Percentiles rank a stretch among this genome's conserved stretches.
phyloP scores from a whole-genome alignment of 2,329 filamentous ascomycete genomes.

The Calonectria pseudoturangicola region DNA sequence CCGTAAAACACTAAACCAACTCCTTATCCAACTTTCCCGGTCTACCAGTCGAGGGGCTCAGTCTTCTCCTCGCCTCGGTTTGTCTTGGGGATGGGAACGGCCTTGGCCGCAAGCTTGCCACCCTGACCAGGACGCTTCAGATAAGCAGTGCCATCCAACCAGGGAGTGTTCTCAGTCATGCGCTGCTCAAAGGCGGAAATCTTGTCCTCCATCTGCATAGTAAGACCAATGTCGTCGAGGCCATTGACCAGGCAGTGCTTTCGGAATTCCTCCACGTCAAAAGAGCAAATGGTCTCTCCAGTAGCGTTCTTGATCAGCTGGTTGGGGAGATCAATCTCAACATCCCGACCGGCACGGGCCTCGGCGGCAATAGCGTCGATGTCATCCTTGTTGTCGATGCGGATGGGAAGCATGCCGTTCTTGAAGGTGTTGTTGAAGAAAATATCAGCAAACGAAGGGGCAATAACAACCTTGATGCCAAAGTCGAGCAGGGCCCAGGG shows the following conservation, averaged over 20 bases:
- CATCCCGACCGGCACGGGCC: slow-evolving; percentile 85
- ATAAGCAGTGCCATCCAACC: slow-evolving; percentile 92
- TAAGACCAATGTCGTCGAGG: slow-evolving; percentile 95
- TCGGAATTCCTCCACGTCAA: slow-evolving; percentile 94
- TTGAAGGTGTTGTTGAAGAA: slow-evolving; percentile 99
- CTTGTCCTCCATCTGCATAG: slow-evolving; percentile 93
- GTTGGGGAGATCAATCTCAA: slow-evolving; percentile 92
- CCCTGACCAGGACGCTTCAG: slow-evolving; percentile 76
- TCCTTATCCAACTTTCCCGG: slow-evolving; percentile 3
- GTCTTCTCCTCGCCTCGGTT: slow-evolving; percentile 89
- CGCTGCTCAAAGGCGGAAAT: slow-evolving; percentile 88
- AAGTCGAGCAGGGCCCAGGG: slow-evolving; percentile 98
- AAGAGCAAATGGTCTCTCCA: slow-evolving; percentile 84
- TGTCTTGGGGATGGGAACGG: slow-evolving; percentile 86
- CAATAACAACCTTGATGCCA: slow-evolving; percentile 95
- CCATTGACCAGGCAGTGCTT: slow-evolving; percentile 96
- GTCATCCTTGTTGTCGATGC: slow-evolving; percentile 79
- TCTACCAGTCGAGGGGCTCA: slow-evolving; percentile 91
- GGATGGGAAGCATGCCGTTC: slow-evolving; percentile 97
- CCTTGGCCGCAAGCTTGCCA: slow-evolving; percentile 74
- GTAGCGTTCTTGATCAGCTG: slow-evolving; percentile 86
- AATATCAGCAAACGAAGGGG: slow-evolving; percentile 84
- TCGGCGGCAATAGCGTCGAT: slow-evolving; percentile 84
- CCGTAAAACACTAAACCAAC: slow-evolving; percentile 47
- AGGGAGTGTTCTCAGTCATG: slow-evolving; percentile 86